Evolutionary conservation across 257 asterid species (phyloP), one percentile per base, ranked within the genome.

Genomic region (Ajuga chamaepitys): DNA sequence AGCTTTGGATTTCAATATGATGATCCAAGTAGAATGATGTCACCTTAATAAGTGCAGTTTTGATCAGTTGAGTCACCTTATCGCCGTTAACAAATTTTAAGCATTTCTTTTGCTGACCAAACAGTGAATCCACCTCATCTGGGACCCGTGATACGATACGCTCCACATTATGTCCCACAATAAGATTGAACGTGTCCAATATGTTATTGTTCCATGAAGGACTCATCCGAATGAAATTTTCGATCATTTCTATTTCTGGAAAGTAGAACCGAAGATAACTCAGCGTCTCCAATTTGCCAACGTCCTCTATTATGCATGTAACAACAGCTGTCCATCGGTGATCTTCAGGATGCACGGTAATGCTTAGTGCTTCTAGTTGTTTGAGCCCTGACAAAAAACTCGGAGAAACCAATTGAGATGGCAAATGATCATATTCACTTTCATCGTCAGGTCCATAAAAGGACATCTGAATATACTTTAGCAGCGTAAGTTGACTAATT

Each of bases 11-110:
- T 62, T 42, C 28, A 28, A 30, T 57, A 18, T 68, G 73, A 45
- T 68, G 81, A 50, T 77, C 81, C 70, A 77, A 51, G 56, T 77
- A 77, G 57, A 77, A 58, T 17, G 78, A 62, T 17, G 66, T 63
- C 26, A 26, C 69, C 41, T 9, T 59, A 46, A 10, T 32, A 20
- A 72, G 68, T 20, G 60, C 62, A 4, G 38, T 18, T 37, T 30
- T 18, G 1, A 77, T n/a, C 22, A 26, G 46, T 7, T 53, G 32
- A 14, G 56, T 32, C 7, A 37, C 50, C n/a, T 32, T 37, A 6
- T 58, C 64, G 9, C 78, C 73, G 12, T 77, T 72, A 0, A 68
- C 75, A 62, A 48, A 50, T 65, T 66, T 72, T 65, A 77, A 50
- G 61, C 67, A 62, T 44, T 55, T 64, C 1, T 54, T 64, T 21